Conservation (phyloP, 2,329 filamentous ascomycete species). For the Aspergillus tamarii region DNA sequence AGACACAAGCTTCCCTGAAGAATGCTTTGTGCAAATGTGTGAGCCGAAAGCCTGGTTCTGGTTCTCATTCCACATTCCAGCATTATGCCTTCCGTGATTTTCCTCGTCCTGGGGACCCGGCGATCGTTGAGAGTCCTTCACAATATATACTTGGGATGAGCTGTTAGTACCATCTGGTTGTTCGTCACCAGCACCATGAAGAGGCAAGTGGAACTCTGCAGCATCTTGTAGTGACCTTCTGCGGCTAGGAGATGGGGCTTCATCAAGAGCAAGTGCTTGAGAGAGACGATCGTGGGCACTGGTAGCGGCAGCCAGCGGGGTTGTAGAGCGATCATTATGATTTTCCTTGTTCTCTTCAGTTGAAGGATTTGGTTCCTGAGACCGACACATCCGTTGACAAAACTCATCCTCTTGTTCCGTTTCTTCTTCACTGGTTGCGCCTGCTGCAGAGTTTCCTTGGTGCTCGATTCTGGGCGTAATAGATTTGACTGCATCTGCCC, state of each 20-base stretch:
- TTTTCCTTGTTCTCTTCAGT: conserved; percentile 54
- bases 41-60: conserved; percentile 1
- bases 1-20: conserved; percentile 6
- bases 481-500: conserved; percentile 13
- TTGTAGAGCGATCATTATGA: conserved; percentile 32
- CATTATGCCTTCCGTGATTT: neutral
- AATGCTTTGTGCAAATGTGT: conserved; percentile 15
- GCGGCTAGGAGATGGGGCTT: conserved; percentile 20
- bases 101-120: conserved; percentile 22
- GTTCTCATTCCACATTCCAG: conserved; percentile 10
- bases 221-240: neutral
- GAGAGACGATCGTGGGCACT: conserved; percentile 44
- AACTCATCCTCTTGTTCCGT: conserved; percentile 52
- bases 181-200: conserved; percentile 10
- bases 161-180: conserved; percentile 15
- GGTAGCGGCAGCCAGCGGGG: conserved; percentile 33
- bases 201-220: conserved; percentile 3
- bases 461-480: conserved; percentile 21
- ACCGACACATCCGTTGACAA: conserved; percentile 29
- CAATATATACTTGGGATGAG: conserved; percentile 38
- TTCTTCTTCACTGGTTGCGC: conserved; percentile 45
- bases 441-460: conserved; percentile 24
- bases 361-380: conserved; percentile 33
- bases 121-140: conserved; percentile 43
- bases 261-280: conserved; percentile 37